Percentiles rank a stretch among this genome's conserved stretches.
These are phyloP conservation scores for Middelhovenomyces tepae DNA, from an alignment of 805 yeast species.

Conservation along the genomic window DNA sequence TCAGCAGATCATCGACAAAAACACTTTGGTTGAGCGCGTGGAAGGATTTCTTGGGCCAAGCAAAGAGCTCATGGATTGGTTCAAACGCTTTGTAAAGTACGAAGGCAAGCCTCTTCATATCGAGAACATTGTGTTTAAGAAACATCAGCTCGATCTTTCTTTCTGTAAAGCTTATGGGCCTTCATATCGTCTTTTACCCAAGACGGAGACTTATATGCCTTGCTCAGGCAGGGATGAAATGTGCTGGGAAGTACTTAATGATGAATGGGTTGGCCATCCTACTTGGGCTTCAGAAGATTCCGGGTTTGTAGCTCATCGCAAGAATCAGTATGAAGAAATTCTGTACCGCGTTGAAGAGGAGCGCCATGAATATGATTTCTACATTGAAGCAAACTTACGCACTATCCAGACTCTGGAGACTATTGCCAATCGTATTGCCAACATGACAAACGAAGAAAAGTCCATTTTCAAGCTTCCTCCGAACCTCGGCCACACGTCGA, in stretches of 20 bases:
- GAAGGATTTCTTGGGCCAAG: slow-evolving; percentile 79
- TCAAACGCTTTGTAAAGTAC: slow-evolving; percentile 82
- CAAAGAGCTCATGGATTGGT: slow-evolving; percentile 79
- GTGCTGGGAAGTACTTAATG: slow-evolving; percentile 98
- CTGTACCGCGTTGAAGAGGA: slow-evolving; percentile 94
- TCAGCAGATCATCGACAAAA: slow-evolving; percentile 81
- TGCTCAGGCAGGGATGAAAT: slow-evolving; percentile 97
- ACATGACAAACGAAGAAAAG: slow-evolving; percentile 87
- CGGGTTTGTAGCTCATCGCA: slow-evolving; percentile 97
- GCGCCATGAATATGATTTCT: slow-evolving; percentile 92
- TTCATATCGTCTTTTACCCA: slow-evolving; percentile 85
- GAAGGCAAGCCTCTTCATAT: slow-evolving; percentile 78
- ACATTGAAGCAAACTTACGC: slow-evolving; percentile 89
- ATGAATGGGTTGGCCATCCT: slow-evolving; percentile 99
- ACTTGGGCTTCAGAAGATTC: slow-evolving; percentile 99
- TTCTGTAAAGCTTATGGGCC: slow-evolving; percentile 94
- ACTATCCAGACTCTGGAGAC: slow-evolving; percentile 95
- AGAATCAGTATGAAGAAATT: slow-evolving; percentile 95
- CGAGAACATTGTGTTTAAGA: slow-evolving; percentile 78
- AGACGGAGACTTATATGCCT: slow-evolving; percentile 91
- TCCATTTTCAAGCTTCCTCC: slow-evolving; percentile 79
- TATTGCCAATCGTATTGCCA: slow-evolving; percentile 85
- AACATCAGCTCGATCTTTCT: slow-evolving; percentile 83
- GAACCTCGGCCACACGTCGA: slow-evolving; percentile 89
- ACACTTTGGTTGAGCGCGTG: slow-evolving; percentile 71